These are phyloP conservation scores for Daldinia decipiens DNA, from an alignment of 495 filamentous ascomycete genomes.

Conservation along the genomic window DNA sequence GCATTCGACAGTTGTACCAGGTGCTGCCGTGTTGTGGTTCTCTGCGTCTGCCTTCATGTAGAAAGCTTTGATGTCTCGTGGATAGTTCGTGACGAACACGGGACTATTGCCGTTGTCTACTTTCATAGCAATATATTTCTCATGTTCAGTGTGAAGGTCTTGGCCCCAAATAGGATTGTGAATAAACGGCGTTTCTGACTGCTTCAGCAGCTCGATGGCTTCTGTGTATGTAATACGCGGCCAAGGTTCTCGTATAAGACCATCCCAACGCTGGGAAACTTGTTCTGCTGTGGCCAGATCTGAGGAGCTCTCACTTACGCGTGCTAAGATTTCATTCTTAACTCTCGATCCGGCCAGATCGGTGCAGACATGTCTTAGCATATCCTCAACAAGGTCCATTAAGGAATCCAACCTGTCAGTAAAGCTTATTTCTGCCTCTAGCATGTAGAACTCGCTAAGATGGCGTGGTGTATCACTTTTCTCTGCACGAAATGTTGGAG, in stretches of 20 bases:
- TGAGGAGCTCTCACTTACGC: constrained; percentile 45
- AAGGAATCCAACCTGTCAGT: constrained; percentile 72
- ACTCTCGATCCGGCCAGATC: constrained; percentile 64
- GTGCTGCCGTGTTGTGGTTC: constrained; percentile 19
- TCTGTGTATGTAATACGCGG: constrained; percentile 85
- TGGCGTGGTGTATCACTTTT: constrained; percentile 94
- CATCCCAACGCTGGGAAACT: constrained; percentile 75
- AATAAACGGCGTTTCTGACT: constrained; percentile 71
- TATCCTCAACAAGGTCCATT: constrained; percentile 80
- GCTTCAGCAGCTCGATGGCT: constrained; percentile 73
- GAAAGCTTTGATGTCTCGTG: constrained; percentile 87
- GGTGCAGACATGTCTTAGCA: constrained; percentile 71
- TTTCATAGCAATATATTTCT: constrained; percentile 81
- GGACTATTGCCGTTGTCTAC: constrained; percentile 69
- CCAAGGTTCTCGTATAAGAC: constrained; percentile 71
- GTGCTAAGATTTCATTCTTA: constrained; percentile 66
- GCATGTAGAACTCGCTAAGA: constrained; percentile 98
- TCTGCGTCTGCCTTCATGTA: constrained; percentile 73
- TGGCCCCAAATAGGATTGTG: constrained; percentile 74
- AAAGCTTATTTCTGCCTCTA: constrained; percentile 90
- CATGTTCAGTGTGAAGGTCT: constrained; percentile 90
- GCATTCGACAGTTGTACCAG: constrained; percentile 80
- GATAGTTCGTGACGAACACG: constrained; percentile 95
- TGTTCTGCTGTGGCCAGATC: constrained; percentile 52
- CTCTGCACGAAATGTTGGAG: constrained; percentile 93